These are phyloP conservation scores for Eruca vesicaria DNA, from an alignment of 441 rosid species.

Conservation along the genomic window DNA sequence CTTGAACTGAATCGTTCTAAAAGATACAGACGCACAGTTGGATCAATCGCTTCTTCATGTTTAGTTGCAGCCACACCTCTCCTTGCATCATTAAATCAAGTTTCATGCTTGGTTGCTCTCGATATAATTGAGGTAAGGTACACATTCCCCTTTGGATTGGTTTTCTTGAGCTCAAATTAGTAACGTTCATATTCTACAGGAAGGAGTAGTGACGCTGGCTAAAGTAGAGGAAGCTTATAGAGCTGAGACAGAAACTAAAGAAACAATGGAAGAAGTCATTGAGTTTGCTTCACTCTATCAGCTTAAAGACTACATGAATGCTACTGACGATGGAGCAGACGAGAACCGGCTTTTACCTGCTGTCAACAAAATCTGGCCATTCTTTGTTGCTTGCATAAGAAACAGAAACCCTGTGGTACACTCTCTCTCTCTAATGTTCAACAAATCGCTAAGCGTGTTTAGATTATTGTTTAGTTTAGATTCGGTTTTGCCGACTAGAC, in stretches of 20 bases:
- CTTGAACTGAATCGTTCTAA: slow-evolving; percentile 68
- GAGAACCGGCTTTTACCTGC: slow-evolving; percentile 95
- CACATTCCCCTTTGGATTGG: background rate
- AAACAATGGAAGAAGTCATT: slow-evolving; percentile 64
- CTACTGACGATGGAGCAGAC: slow-evolving; percentile 59
- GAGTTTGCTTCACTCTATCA: slow-evolving; percentile 54
- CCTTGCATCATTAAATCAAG: slow-evolving; percentile 55
- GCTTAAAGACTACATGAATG: slow-evolving; percentile 66
- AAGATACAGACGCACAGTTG: slow-evolving; percentile 79
- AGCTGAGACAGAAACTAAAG: slow-evolving; percentile 67
- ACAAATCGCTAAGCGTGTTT: too few relatives aligned
- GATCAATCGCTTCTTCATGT: slow-evolving; percentile 83
- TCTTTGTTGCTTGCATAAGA: slow-evolving; percentile 67
- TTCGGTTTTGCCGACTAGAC: background rate
- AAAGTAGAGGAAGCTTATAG: slow-evolving; percentile 84
- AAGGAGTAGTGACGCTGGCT: slow-evolving; percentile 57
- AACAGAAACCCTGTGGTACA: slow-evolving; percentile 69
- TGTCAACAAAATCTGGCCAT: slow-evolving; percentile 89
- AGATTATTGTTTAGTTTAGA: background rate
- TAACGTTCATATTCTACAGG: background rate
- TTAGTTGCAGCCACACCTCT: slow-evolving; percentile 70
- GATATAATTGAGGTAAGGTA: background rate
- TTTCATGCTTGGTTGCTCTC: background rate
- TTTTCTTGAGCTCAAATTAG: background rate
- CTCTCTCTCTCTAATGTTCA: background rate